Base-by-base conservation (phyloP, 1,284 basidiomycete species). In the Cryptococcus neoformans region DNA sequence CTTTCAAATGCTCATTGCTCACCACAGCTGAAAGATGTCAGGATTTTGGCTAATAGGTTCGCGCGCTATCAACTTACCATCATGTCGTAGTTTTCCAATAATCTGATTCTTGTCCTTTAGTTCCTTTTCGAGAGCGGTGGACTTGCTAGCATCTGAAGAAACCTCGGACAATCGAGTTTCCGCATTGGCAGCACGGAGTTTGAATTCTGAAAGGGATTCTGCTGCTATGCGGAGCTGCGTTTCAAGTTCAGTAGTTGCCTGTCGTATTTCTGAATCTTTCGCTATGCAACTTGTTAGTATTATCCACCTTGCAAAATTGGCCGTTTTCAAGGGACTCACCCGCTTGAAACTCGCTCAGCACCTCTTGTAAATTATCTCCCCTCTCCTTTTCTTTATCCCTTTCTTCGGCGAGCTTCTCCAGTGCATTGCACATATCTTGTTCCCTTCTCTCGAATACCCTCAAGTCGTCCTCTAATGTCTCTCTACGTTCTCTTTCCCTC, bases 1-100 rank as follows among this genome's bases (percentile, higher is more conserved):
- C 94, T 65, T 93, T 97, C 7, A 99, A 82, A 69, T 99, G 95
- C 72, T 99, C 95, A 69, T 99, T 98, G 70, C 95, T 87, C 56
- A 98, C 93, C 8, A 96, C 91, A 49, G 88, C 92, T 94, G 28
- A 28, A 28, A 28, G 28, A 28, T 28, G 28, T 28, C 28, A 28
- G 28, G 28, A 4, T 28, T 28, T 28, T 28, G 28, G 28, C 28
- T 28, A 4, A 4, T 28, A 28, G 2, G 28, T 28, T 28, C 28
- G 28, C 28, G 28, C 28, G 28, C 28, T 28, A 28, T 28, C 28
- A 40, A 74, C 79, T 46, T 63, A 93, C 92, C 87, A 83, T 98
- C 94, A 70, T 99, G 94, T 52, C 94, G 83, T 62, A 98, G 80
- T 75, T 98, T 98, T 51, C 88, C 89, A 44, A 97, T 91, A 5